A percentile compares a stretch with the other conserved stretches of the same genome.
Conservation (phyloP, 139 green algal genomes). For the Nannochloris sp. region DNA sequence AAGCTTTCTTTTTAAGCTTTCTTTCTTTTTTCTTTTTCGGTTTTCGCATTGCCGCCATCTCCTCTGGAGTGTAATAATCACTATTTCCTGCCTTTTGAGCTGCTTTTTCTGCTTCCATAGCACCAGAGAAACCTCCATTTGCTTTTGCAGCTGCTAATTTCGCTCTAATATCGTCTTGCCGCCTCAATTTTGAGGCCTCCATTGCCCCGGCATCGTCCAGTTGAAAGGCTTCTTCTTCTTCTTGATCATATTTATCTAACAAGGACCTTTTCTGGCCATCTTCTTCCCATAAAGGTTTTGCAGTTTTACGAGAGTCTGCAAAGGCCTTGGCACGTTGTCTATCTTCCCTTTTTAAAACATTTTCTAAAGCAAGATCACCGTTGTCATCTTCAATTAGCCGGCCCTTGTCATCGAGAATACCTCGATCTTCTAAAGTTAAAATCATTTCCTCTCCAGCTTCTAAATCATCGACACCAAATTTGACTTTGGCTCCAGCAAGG, state of each 20-base stretch:
- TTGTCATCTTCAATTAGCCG: constrained; percentile 55
- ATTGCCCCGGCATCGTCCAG: constrained; percentile 36
- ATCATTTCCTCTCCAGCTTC: constrained; percentile 67
- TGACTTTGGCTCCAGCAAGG: constrained; percentile 53
- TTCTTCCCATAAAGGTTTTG: constrained; percentile 74
- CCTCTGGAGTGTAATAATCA: constrained; percentile 68
- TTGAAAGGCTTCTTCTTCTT: constrained; percentile 55
- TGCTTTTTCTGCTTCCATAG: neutral
- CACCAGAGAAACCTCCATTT: neutral
- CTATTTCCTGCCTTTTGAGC: constrained; percentile 1
- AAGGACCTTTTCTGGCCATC: constrained; percentile 55
- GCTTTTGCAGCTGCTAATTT: constrained; percentile 42
- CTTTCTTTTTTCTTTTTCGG: constrained; percentile 72
- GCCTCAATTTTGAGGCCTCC: constrained; percentile 20
- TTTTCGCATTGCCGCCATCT: constrained; percentile 49
- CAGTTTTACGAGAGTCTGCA: constrained; percentile 51
- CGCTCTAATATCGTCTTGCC: constrained; percentile 47
- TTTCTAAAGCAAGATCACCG: constrained; percentile 70
- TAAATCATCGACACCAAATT: constrained; percentile 51
- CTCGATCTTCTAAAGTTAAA: constrained; percentile 75
- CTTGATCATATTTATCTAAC: constrained; percentile 85
- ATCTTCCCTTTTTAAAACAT: constrained; percentile 69
- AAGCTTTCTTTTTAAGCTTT: constrained; percentile 60
- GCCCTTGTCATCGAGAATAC: constrained; percentile 68
- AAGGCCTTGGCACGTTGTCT: constrained; percentile 57